Conservation (phyloP, 192 early-diverging fungal genomes). For the Umbelopsis ramanniana region DNA sequence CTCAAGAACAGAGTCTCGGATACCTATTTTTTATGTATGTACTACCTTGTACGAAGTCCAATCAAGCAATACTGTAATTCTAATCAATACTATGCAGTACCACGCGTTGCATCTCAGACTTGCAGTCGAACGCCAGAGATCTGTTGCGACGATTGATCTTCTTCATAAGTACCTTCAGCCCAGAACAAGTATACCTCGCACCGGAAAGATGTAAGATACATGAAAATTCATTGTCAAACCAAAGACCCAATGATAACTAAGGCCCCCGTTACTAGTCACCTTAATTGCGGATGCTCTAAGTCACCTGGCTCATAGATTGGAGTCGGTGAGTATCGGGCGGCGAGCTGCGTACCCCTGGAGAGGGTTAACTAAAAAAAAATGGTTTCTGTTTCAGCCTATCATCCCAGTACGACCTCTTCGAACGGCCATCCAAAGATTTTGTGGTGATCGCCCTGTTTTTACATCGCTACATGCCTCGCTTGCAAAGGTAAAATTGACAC, state of each 20-base stretch:
- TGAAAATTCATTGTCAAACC: too few relatives aligned
- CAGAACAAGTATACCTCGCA: constrained; percentile 38
- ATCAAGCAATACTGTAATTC: neutral
- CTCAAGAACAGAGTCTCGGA: constrained; percentile 44
- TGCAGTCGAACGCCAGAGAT: constrained; percentile 38
- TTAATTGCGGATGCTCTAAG: constrained; percentile 46
- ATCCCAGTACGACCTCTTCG: constrained; percentile 43
- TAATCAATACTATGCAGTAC: constrained; percentile 27
- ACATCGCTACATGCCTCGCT: constrained; percentile 51
- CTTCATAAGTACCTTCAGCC: constrained; percentile 47
- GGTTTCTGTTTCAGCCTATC: constrained; percentile 37
- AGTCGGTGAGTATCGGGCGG: constrained; percentile 32
- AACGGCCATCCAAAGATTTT: constrained; percentile 42
- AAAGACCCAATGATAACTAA: neutral
- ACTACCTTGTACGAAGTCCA: neutral
- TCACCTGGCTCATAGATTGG: constrained; percentile 38
- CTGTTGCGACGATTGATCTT: constrained; percentile 43
- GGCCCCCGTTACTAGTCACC: constrained; percentile 31
- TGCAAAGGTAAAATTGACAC: constrained; percentile 29
- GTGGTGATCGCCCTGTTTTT: constrained; percentile 33
- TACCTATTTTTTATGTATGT: constrained; percentile 58
- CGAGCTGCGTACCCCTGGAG: neutral
- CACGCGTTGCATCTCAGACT: constrained; percentile 43
- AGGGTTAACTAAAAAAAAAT: neutral
- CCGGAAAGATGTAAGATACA: constrained; percentile 44